These are phyloP conservation scores for Suillus weaverae DNA, from an alignment of 768 basidiomycete species.

Conservation along the genomic window DNA sequence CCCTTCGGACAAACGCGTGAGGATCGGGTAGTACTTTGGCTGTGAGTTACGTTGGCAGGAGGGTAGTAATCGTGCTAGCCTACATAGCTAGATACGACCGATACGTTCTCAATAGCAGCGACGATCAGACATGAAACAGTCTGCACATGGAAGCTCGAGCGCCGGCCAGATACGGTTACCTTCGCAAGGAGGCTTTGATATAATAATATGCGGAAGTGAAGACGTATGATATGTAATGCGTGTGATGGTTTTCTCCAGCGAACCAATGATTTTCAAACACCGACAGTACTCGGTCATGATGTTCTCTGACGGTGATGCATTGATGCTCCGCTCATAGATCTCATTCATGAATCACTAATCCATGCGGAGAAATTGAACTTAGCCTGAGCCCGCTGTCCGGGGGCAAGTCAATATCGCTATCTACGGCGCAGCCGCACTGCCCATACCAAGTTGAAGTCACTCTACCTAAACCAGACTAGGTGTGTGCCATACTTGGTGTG, in stretches of 20 bases:
- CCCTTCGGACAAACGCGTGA: neutral
- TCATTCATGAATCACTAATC: neutral
- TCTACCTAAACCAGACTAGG: neutral
- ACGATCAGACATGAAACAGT: neutral
- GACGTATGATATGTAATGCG: no score
- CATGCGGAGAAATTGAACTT: neutral
- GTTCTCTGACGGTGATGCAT: neutral
- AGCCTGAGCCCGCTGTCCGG: neutral
- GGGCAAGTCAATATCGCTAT: neutral
- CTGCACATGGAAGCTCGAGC: neutral
- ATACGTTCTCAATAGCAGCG: neutral
- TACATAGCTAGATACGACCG: neutral
- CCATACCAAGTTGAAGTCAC: neutral
- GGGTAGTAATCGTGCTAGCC: no score
- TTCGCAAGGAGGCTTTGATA: neutral
- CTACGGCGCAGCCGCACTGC: neutral
- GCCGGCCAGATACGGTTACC: neutral
- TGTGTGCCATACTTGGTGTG: neutral
- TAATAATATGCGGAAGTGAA: no score
- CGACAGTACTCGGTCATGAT: neutral
- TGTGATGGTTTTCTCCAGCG: neutral
- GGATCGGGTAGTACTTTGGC: neutral
- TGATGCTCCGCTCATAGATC: neutral
- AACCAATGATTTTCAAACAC: neutral
- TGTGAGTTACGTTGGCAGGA: neutral